These are phyloP conservation scores for Lasiodiplodia citricola DNA, from an alignment of 2,329 filamentous ascomycete genomes.

Conservation along the genomic window DNA sequence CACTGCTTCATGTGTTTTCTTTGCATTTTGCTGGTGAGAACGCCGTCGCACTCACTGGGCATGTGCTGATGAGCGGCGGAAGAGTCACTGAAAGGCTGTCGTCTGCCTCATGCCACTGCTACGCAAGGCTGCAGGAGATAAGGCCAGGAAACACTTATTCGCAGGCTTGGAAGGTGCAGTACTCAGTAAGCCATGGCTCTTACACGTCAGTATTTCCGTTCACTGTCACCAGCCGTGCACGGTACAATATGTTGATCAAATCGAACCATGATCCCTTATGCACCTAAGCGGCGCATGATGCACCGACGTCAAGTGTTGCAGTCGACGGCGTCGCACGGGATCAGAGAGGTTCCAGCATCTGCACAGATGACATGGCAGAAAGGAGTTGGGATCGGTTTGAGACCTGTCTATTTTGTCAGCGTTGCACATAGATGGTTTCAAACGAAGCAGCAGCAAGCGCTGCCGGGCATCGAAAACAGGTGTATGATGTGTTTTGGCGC, in stretches of 20 bases:
- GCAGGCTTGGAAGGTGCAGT: background rate
- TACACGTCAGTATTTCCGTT: background rate
- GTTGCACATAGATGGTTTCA: background rate
- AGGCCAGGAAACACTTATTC: background rate
- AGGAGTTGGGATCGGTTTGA: background rate
- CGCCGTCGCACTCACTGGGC: background rate
- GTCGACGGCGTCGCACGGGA: no score
- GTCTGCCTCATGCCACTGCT: background rate
- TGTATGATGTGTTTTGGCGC: background rate
- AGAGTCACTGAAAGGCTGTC: background rate
- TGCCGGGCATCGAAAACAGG: background rate
- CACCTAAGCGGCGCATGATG: no score
- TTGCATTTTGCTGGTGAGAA: background rate
- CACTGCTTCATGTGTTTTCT: background rate
- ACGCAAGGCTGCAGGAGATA: background rate
- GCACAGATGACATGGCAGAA: background rate
- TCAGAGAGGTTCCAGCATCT: no score
- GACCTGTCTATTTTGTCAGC: background rate
- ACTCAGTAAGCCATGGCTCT: no score
- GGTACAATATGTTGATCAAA: background rate
- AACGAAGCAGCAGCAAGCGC: background rate
- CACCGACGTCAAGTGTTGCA: background rate
- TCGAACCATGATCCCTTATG: no score
- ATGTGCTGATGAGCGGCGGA: background rate
- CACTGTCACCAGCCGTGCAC: background rate